Conservation (phyloP, 2,329 filamentous ascomycete species). For the Achaetomium macrosporum region DNA sequence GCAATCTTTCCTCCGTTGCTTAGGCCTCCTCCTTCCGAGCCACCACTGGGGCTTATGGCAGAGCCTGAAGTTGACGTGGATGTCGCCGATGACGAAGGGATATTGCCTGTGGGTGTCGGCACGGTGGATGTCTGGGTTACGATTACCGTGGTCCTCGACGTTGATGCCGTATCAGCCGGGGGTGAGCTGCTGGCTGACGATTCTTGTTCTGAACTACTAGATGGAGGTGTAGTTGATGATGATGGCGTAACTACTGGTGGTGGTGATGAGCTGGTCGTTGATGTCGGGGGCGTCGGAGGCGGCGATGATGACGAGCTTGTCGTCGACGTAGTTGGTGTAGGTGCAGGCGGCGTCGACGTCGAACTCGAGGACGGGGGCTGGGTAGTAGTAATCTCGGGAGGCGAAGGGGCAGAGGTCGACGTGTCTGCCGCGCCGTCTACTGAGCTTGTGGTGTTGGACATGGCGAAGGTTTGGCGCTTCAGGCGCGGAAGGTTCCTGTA, state of each 20-base stretch:
- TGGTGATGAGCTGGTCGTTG: slow-evolving; percentile 9
- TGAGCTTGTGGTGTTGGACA: slow-evolving; percentile 29
- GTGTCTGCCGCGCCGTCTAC: slow-evolving; percentile 13
- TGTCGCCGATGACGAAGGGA: slow-evolving; percentile 23
- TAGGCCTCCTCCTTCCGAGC: slow-evolving; percentile 45
- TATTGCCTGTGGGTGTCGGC: not conserved
- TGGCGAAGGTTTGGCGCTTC: slow-evolving; percentile 26
- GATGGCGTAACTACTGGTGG: slow-evolving; percentile 11
- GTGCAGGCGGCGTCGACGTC: slow-evolving; percentile 10
- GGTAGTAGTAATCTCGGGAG: slow-evolving; percentile 23
- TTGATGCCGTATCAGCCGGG: not conserved
- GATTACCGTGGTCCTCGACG: slow-evolving; percentile 13
- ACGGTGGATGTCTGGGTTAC: not conserved
- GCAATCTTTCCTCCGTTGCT: slow-evolving; percentile 68
- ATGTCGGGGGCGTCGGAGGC: slow-evolving; percentile 17
- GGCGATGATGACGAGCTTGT: slow-evolving; percentile 10
- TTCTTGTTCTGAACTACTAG: slow-evolving; percentile 18
- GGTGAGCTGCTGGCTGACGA: slow-evolving; percentile 16
- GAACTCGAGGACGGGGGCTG: slow-evolving; percentile 14
- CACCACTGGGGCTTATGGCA: slow-evolving; percentile 27
- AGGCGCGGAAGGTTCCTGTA: slow-evolving; percentile 26
- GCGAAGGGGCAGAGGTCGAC: slow-evolving; percentile 15
- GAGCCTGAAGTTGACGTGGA: slow-evolving; percentile 22
- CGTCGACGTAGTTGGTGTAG: slow-evolving; percentile 12
- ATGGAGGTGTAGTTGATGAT: slow-evolving; percentile 15